These are phyloP conservation scores for Naganishia albida DNA, from an alignment of 1,284 basidiomycete genomes.

Conservation along the genomic window DNA sequence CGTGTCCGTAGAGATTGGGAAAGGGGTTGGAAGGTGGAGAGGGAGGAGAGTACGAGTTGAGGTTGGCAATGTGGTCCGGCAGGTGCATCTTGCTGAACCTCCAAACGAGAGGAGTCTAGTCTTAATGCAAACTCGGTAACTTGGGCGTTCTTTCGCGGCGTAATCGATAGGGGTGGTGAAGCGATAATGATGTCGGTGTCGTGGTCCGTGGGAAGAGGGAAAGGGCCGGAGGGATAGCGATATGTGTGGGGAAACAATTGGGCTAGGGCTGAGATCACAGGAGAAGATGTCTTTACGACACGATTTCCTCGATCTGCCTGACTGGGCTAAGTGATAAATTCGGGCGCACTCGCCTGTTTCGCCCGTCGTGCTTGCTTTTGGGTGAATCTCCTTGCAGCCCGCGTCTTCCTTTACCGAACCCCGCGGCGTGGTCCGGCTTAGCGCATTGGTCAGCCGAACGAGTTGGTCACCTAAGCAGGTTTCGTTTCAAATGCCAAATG, in stretches of 20 bases:
- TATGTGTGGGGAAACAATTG: not conserved
- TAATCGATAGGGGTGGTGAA: not conserved
- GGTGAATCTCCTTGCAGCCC: not conserved
- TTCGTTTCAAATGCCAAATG: not conserved
- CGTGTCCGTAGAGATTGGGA: conserved; percentile 22
- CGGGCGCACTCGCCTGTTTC: conserved; percentile 1
- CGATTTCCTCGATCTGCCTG: conserved; percentile 5
- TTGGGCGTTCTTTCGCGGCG: not conserved
- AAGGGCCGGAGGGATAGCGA: no score
- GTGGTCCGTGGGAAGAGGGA: not conserved
- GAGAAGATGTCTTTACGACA: not conserved
- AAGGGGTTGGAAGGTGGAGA: conserved; percentile 28
- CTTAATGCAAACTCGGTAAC: not conserved
- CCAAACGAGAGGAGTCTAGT: not conserved
- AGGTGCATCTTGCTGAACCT: conserved; percentile 29
- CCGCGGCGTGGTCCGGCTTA: not conserved
- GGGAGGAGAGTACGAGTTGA: conserved; percentile 31
- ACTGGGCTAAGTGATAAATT: not conserved
- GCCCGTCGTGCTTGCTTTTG: not conserved
- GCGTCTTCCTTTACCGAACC: not conserved
- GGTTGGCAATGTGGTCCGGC: conserved; percentile 35
- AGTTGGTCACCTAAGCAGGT: no score
- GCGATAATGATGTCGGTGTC: no score
- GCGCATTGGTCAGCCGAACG: not conserved
- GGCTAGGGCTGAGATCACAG: not conserved